Percentiles rank a stretch among this genome's conserved stretches.
phyloP scores from a whole-genome alignment of 306 rosid species.

The Fragaria vesca region DNA sequence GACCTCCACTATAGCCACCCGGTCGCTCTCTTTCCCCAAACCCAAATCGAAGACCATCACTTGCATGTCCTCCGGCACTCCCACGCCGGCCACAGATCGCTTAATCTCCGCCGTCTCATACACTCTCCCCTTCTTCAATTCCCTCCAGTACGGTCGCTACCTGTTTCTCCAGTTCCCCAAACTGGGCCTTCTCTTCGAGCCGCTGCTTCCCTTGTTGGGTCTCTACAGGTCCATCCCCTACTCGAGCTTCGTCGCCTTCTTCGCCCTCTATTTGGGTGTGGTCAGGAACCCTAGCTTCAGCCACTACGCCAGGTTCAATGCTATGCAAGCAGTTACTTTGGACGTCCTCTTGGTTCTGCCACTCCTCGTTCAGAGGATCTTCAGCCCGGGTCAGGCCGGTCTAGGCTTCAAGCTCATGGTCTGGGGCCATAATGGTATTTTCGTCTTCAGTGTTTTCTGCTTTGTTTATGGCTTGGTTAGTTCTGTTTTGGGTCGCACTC shows the following conservation, averaged over 20 bases:
- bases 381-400: conserved; percentile 61
- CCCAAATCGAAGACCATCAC: conserved; percentile 24
- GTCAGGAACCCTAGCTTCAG: conserved; percentile 68
- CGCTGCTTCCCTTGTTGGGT: conserved; percentile 61
- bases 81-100: conserved; percentile 60
- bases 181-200: conserved; percentile 61
- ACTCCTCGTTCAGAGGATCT: conserved; percentile 56
- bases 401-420: conserved; percentile 43
- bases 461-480: conserved; percentile 53
- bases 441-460: conserved; percentile 56
- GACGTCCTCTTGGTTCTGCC: conserved; percentile 83
- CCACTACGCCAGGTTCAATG: conserved; percentile 68
- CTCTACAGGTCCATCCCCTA: conserved; percentile 80
- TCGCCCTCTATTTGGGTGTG: conserved; percentile 79
- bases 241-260: conserved; percentile 87
- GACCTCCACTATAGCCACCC: neutral
- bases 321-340: conserved; percentile 85
- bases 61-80: conserved; percentile 34
- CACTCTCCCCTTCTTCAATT: conserved; percentile 86
- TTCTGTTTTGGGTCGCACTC: conserved; percentile 71
- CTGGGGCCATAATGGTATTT: conserved; percentile 53
- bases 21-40: conserved; percentile 12
- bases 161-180: conserved; percentile 57
- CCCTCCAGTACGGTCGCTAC: conserved; percentile 78
- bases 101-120: conserved; percentile 76